phyloP scores from a whole-genome alignment of 441 rosid genomes.

The Gossypium davidsonii region DNA sequence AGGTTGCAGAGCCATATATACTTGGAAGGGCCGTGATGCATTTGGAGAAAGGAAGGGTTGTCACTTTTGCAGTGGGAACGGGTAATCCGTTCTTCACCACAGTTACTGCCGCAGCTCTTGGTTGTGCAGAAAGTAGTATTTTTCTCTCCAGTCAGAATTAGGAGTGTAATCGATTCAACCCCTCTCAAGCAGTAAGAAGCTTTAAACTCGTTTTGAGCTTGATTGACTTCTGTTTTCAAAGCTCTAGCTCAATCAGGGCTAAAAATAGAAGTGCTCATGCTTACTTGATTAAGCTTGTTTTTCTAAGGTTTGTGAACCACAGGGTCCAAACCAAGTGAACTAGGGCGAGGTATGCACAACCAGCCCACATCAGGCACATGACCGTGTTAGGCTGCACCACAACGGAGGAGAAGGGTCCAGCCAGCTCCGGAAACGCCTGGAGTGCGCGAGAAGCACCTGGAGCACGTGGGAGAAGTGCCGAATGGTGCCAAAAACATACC shows the following conservation, averaged over 20 bases:
- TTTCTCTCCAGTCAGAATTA: background rate
- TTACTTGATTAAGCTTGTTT: background rate
- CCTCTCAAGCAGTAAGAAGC: background rate
- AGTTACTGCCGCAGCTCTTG: conserved; percentile 90
- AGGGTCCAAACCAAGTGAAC: too few relatives aligned
- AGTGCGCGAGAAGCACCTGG: too few relatives aligned
- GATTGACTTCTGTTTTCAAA: background rate
- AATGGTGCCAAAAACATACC: too few relatives aligned
- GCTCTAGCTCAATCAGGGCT: background rate
- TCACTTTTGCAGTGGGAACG: conserved; percentile 90
- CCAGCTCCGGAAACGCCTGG: too few relatives aligned
- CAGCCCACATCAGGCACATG: too few relatives aligned
- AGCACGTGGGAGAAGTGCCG: too few relatives aligned
- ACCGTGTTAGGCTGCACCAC: too few relatives aligned
- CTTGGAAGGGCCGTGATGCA: conserved; percentile 82
- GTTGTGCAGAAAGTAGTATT: conserved; percentile 85
- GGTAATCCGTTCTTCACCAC: conserved; percentile 96
- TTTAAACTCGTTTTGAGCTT: background rate
- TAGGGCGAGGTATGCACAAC: too few relatives aligned
- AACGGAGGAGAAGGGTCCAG: too few relatives aligned
- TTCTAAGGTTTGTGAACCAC: background rate
- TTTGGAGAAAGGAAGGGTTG: conserved; percentile 92
- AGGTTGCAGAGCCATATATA: conserved; percentile 95
- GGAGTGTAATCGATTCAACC: background rate
- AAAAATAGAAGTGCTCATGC: background rate